Evolutionary conservation across 257 asterid genomes (phyloP).

Genomic region (Coffea eugenioides): DNA sequence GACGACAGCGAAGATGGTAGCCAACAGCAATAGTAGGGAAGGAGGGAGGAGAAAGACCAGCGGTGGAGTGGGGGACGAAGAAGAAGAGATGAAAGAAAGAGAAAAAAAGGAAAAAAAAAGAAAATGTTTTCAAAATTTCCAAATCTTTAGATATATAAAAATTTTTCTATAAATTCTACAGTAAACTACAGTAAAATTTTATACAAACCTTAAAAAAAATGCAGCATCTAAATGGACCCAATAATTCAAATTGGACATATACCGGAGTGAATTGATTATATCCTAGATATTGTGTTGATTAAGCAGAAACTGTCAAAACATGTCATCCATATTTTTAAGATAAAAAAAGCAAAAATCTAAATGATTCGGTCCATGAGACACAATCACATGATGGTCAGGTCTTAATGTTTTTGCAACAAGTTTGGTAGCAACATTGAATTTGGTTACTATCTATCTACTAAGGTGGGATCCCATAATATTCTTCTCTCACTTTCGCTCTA

Average conservation of each 20-base stretch:
- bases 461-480: constrained; percentile 1
- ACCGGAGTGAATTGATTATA: neutral
- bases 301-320: neutral
- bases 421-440: constrained; percentile 28
- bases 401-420: constrained; percentile 15
- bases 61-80: too few relatives aligned
- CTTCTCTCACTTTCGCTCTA: constrained; percentile 18
- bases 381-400: constrained; percentile 23
- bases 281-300: neutral
- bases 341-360: neutral
- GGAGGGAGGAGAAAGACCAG: too few relatives aligned
- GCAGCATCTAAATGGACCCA: too few relatives aligned
- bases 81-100: too few relatives aligned
- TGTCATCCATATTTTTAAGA: constrained; percentile 2
- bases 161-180: too few relatives aligned
- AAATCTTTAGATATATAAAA: too few relatives aligned
- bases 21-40: too few relatives aligned
- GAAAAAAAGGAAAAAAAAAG: too few relatives aligned
- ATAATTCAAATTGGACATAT: neutral
- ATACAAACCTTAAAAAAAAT: too few relatives aligned
- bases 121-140: too few relatives aligned
- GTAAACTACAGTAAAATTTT: too few relatives aligned
- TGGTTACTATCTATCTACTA: constrained; percentile 17
- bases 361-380: constrained; percentile 12
- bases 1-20: too few relatives aligned